These are phyloP conservation scores for Schizochytrium sp. DNA, from an alignment of 108 stramenopile species.

Conservation along the genomic window DNA sequence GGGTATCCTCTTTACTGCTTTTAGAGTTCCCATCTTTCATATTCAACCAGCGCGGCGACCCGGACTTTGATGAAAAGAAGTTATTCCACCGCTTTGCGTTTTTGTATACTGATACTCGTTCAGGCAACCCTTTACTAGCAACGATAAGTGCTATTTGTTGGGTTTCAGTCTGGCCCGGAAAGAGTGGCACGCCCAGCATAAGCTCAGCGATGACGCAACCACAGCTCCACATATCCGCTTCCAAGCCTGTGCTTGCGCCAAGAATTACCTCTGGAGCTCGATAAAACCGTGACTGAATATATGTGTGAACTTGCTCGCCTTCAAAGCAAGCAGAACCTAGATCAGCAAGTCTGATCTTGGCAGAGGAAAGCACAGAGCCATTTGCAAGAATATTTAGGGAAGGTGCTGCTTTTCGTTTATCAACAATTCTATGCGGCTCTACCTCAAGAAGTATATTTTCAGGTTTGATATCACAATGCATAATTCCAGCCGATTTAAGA, in stretches of 20 bases:
- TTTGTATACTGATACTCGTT: not conserved
- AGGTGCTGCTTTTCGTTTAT: not conserved
- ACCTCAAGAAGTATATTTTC: constrained; percentile 93
- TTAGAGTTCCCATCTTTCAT: no score
- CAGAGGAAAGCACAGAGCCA: not conserved
- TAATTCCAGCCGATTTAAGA: constrained; percentile 80
- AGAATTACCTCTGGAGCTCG: constrained; percentile 95
- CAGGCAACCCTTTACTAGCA: constrained; percentile 87
- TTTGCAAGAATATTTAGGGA: constrained; percentile 64
- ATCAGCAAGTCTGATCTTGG: constrained; percentile 90
- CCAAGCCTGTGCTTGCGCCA: constrained; percentile 91
- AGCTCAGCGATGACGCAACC: constrained; percentile 96
- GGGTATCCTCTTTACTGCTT: no score
- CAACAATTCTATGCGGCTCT: not conserved
- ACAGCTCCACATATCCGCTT: constrained; percentile 97
- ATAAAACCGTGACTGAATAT: constrained; percentile 98
- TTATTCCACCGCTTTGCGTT: not conserved
- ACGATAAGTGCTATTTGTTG: constrained; percentile 92
- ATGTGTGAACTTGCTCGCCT: constrained; percentile 81
- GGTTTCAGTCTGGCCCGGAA: constrained; percentile 94
- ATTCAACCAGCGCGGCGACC: not conserved
- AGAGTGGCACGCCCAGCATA: constrained; percentile 92
- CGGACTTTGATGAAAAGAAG: not conserved
- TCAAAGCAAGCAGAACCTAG: constrained; percentile 95
- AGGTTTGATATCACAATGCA: constrained; percentile 98